Percentiles rank a stretch among this genome's conserved stretches.
These are phyloP conservation scores for Colletotrichum gigasporum DNA, from an alignment of 2,329 filamentous ascomycete species.

Conservation along the genomic window DNA sequence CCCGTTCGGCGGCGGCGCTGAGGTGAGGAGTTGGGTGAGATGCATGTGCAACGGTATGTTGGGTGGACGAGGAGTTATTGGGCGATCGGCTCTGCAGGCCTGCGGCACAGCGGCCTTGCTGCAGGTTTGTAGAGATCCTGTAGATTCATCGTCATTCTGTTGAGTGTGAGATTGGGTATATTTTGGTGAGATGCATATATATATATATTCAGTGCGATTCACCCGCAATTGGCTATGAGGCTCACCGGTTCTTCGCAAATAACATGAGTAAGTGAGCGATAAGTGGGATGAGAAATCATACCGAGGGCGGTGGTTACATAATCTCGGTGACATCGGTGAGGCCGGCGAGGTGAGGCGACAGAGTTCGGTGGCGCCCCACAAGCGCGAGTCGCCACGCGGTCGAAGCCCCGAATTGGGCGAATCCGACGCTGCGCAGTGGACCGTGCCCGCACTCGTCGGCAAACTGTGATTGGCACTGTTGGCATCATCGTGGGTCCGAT, in stretches of 20 bases:
- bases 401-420: constrained; percentile 20
- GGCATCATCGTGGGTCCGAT: background rate
- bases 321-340: background rate
- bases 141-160: background rate
- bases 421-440: constrained; percentile 12
- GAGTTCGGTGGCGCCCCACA: too few species aligned
- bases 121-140: background rate
- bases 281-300: background rate
- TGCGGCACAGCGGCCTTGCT: background rate
- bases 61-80: background rate
- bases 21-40: too few species aligned
- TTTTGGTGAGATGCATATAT: too few species aligned
- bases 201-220: too few species aligned
- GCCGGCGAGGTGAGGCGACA: background rate
- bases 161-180: too few species aligned
- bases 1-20: too few species aligned
- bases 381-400: background rate
- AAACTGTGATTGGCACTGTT: background rate
- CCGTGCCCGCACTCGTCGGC: fast-evolving
- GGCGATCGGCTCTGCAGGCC: background rate
- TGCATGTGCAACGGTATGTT: too few species aligned
- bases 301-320: background rate
- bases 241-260: too few species aligned
- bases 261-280: background rate
- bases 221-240: too few species aligned